phyloP scores from a whole-genome alignment of 345 rosid species.

The Citrus glauca region DNA sequence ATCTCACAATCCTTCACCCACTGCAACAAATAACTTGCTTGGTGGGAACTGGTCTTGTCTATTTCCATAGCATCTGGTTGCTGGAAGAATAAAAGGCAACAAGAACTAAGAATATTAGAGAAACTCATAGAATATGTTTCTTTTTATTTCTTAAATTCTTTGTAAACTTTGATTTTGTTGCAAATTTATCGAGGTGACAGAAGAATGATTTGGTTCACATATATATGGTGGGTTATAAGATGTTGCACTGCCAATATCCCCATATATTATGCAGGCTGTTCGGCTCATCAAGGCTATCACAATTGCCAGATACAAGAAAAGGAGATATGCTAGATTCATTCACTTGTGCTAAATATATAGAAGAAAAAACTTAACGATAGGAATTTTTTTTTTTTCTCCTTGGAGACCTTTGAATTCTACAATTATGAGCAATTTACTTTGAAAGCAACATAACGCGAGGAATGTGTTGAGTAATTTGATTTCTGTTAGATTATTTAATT shows the following conservation, averaged over 20 bases:
- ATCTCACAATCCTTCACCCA: constrained; percentile 34
- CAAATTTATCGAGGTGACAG: not conserved
- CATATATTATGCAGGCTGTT: constrained; percentile 5
- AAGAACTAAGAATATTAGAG: not conserved
- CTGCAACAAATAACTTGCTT: constrained; percentile 24
- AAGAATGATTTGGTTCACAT: not conserved
- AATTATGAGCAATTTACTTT: not conserved
- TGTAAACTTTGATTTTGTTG: not conserved
- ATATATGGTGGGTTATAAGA: constrained; percentile 21
- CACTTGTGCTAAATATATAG: not conserved
- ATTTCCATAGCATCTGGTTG: constrained; percentile 20
- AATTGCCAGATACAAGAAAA: not conserved
- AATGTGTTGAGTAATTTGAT: not conserved
- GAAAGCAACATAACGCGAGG: not conserved
- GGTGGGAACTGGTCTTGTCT: constrained; percentile 27
- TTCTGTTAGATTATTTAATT: not conserved
- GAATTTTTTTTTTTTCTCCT: not conserved
- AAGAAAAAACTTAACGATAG: not conserved
- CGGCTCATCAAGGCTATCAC: constrained; percentile 13
- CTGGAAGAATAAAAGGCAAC: not conserved
- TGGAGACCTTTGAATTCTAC: not conserved
- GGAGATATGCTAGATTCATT: not conserved
- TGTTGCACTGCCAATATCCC: constrained; percentile 31
- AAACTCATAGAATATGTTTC: not conserved
- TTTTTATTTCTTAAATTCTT: not conserved